phyloP scores from a whole-genome alignment of 345 rosid genomes.

The Euphorbia peplus region DNA sequence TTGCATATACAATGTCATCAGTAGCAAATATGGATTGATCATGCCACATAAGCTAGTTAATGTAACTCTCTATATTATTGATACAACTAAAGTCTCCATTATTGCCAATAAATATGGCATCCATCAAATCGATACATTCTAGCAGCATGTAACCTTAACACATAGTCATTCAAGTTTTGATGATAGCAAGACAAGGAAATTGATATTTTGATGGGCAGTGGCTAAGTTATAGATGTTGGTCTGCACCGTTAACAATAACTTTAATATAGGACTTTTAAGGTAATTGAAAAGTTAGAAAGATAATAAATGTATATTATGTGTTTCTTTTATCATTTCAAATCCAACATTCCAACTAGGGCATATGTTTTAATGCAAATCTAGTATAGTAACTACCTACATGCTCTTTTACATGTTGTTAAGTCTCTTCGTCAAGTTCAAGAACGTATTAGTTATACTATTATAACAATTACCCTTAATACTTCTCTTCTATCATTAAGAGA shows the following conservation, averaged over 20 bases:
- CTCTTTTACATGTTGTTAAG: too few relatives aligned
- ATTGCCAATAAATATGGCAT: background rate
- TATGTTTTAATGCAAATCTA: background rate
- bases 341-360: background rate
- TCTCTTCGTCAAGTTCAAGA: too few relatives aligned
- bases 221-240: background rate
- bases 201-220: background rate
- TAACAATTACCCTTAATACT: too few relatives aligned
- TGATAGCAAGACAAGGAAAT: background rate
- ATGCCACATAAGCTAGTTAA: background rate
- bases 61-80: background rate
- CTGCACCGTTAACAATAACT: background rate
- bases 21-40: conserved; percentile 3
- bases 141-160: background rate
- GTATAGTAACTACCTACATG: background rate
- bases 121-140: background rate
- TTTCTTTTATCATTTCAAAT: background rate
- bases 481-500: background rate
- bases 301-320: background rate
- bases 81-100: background rate
- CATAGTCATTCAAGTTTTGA: background rate
- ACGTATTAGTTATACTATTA: too few relatives aligned
- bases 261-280: background rate
- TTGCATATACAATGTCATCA: conserved; percentile 1
- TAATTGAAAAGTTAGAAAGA: background rate